These are phyloP conservation scores for Phytophthora meadii DNA, from an alignment of 352 stramenopile genomes.

Conservation along the genomic window DNA sequence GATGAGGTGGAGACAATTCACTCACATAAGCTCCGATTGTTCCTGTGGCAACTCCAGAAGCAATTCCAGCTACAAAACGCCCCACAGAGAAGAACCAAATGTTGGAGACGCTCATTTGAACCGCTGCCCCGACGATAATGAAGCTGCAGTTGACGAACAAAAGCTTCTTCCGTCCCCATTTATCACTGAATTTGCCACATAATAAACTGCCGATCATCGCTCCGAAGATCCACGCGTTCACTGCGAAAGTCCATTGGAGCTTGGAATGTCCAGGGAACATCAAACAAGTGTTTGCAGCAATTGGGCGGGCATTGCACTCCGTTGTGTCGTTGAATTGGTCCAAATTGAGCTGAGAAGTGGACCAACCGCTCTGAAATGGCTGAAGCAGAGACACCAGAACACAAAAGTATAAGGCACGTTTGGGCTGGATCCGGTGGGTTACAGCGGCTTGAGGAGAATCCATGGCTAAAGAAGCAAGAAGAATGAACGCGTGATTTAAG, in stretches of 20 bases:
- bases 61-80: conserved; percentile 47
- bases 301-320: conserved; percentile 46
- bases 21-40: conserved; percentile 47
- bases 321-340: conserved; percentile 51
- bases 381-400: conserved; percentile 47
- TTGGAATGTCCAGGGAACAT: conserved; percentile 67
- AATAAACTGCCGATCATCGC: conserved; percentile 58
- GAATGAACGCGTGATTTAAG: not conserved
- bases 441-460: not conserved
- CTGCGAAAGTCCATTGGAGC: conserved; percentile 40
- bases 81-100: conserved; percentile 44
- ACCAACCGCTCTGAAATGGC: conserved; percentile 65
- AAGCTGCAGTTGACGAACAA: conserved; percentile 34
- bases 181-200: conserved; percentile 40
- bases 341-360: conserved; percentile 59
- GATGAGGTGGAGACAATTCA: conserved; percentile 43
- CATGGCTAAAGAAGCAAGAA: not conserved
- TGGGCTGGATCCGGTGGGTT: conserved; percentile 23
- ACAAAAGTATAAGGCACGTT: conserved; percentile 47
- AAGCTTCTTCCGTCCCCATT: conserved; percentile 30
- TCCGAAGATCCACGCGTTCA: conserved; percentile 59
- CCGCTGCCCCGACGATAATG: conserved; percentile 39
- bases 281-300: conserved; percentile 48
- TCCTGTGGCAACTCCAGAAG: conserved; percentile 38
- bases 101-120: conserved; percentile 37